A percentile compares a stretch with the other conserved stretches of the same genome.
Conservation (phyloP, 768 basidiomycete species). For the Tylopilus felleus region DNA sequence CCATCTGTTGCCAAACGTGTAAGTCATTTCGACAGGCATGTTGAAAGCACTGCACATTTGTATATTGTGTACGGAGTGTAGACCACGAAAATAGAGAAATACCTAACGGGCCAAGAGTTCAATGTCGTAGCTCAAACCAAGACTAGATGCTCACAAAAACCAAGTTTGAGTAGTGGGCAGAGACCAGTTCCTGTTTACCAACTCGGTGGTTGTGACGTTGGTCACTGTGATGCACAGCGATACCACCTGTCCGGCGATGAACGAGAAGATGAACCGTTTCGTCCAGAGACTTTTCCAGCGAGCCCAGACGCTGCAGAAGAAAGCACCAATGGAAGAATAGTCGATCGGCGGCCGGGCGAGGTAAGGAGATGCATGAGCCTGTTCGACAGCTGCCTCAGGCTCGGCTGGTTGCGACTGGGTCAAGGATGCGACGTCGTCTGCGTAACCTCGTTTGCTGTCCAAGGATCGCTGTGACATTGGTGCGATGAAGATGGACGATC, state of each 20-base stretch:
- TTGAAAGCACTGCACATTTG: constrained; percentile 51
- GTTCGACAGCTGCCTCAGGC: constrained; percentile 1
- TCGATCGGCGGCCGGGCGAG: constrained; percentile 55
- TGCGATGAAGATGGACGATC: background rate
- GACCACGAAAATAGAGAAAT: constrained; percentile 67
- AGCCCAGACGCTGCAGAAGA: constrained; percentile 47
- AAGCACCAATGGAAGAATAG: constrained; percentile 57
- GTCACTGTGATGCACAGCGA: constrained; percentile 89
- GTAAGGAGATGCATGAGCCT: background rate
- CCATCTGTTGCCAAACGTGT: constrained; percentile 50
- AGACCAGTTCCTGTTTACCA: constrained; percentile 64
- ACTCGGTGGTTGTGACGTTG: constrained; percentile 80
- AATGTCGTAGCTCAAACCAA: background rate
- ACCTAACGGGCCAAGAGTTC: constrained; percentile 41
- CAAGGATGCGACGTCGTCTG: constrained; percentile 9
- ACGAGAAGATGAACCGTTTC: constrained; percentile 60
- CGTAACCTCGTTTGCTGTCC: constrained; percentile 23
- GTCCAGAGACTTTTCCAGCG: constrained; percentile 81
- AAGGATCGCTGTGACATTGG: constrained; percentile 18
- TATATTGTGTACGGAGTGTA: constrained; percentile 92
- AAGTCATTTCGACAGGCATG: background rate
- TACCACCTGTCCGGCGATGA: constrained; percentile 78
- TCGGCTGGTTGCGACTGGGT: background rate
- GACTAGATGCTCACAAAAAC: constrained; percentile 59
- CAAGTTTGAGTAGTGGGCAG: constrained; percentile 80